Evolutionary conservation across 352 stramenopile species (phyloP).

Genomic region (Phytophthora nicotianae): DNA sequence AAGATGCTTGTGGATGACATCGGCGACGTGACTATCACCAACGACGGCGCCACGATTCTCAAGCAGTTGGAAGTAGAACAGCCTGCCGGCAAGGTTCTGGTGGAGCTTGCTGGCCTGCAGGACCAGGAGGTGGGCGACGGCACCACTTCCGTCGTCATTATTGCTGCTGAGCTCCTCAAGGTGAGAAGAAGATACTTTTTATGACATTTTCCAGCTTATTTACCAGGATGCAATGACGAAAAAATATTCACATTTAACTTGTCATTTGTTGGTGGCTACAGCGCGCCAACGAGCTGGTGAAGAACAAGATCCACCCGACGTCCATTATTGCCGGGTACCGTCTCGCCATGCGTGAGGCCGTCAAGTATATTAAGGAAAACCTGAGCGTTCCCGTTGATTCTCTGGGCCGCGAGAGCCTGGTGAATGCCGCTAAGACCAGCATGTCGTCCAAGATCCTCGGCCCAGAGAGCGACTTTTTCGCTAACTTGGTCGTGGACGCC

Average conservation of each 20-base stretch:
- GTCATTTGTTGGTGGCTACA: slow-evolving; percentile 40
- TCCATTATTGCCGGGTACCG: slow-evolving; percentile 99
- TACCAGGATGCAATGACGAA: neutral
- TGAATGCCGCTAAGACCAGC: slow-evolving; percentile 98
- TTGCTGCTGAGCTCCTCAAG: slow-evolving; percentile 97
- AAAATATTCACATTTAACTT: neutral
- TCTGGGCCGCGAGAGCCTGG: slow-evolving; percentile 94
- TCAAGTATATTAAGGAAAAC: slow-evolving; percentile 99
- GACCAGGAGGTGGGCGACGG: slow-evolving; percentile 99
- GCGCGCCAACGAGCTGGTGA: slow-evolving; percentile 96
- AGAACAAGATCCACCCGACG: slow-evolving; percentile 99
- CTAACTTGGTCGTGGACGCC: slow-evolving; percentile 97
- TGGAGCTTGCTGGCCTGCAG: slow-evolving; percentile 98
- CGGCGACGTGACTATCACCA: slow-evolving; percentile 99
- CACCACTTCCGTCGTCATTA: slow-evolving; percentile 99
- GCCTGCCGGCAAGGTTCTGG: slow-evolving; percentile 98
- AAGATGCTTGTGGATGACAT: slow-evolving; percentile 99
- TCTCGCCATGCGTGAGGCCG: slow-evolving; percentile 97
- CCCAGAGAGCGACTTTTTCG: slow-evolving; percentile 97
- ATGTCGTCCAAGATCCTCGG: slow-evolving; percentile 99
- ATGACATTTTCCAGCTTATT: neutral
- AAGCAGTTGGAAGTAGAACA: slow-evolving; percentile 99
- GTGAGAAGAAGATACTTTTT: slow-evolving; percentile 40
- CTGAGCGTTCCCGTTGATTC: slow-evolving; percentile 95
- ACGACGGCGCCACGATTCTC: slow-evolving; percentile 99